Percentiles rank a stretch among this genome's conserved stretches.
These are phyloP conservation scores for Verticillium zaregamsianum DNA, from an alignment of 2,329 filamentous ascomycete genomes.

Conservation along the genomic window DNA sequence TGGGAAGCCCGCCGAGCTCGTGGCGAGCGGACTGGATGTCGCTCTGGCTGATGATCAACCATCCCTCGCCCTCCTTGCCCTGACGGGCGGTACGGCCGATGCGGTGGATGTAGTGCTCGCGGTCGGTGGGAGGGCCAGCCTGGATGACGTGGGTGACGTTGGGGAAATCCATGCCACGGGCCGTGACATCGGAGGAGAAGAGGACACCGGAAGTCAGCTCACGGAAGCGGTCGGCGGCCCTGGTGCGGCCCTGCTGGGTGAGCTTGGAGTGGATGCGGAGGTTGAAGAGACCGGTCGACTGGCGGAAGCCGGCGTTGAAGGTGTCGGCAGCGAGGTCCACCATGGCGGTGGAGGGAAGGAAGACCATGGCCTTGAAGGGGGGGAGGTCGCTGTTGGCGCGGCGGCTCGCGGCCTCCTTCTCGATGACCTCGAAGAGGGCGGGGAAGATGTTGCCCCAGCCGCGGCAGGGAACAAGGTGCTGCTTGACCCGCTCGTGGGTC, in stretches of 20 bases:
- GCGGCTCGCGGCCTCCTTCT: conserved; percentile 50
- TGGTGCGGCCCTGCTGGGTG: conserved; percentile 64
- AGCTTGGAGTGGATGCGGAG: conserved; percentile 77
- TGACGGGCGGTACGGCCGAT: conserved; percentile 74
- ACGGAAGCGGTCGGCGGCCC: conserved; percentile 69
- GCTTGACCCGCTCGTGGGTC: conserved; percentile 81
- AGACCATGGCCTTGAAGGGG: conserved; percentile 95
- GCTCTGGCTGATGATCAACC: conserved; percentile 55
- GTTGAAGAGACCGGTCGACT: conserved; percentile 11
- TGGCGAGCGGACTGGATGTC: conserved; percentile 45
- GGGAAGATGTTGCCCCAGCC: conserved; percentile 76
- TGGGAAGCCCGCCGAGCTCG: conserved; percentile 55
- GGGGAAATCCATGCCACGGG: conserved; percentile 80
- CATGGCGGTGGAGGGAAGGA: conserved; percentile 75
- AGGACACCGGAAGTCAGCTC: conserved; percentile 57
- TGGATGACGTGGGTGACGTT: conserved; percentile 78
- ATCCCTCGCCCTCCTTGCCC: conserved; percentile 68
- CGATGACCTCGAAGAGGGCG: conserved; percentile 69
- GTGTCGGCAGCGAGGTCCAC: conserved; percentile 53
- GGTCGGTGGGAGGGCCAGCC: conserved; percentile 57
- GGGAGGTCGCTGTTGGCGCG: conserved; percentile 30
- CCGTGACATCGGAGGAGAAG: conserved; percentile 76
- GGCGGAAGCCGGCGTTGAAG: conserved; percentile 29
- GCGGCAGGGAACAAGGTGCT: conserved; percentile 64
- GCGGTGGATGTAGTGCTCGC: conserved; percentile 73